Evolutionary conservation across 305 asterid species (phyloP).

Genomic region (Andrographis paniculata): DNA sequence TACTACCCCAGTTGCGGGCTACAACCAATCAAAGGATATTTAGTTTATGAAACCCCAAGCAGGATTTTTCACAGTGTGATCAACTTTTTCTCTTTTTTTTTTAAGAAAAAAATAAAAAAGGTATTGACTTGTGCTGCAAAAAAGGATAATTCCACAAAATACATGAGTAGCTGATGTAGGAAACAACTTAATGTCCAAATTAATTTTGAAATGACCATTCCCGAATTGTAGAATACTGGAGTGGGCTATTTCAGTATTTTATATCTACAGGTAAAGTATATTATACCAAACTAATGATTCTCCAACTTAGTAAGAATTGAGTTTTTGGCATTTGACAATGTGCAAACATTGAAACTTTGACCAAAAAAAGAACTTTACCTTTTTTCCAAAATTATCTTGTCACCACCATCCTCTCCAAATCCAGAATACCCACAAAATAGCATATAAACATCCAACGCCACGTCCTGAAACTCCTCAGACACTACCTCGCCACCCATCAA

Average conservation of each 20-base stretch:
- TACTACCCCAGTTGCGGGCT: not conserved
- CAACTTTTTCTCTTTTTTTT: too few species aligned
- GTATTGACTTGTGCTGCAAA: too few species aligned
- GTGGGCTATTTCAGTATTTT: too few species aligned
- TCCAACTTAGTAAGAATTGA: slow-evolving; percentile 9
- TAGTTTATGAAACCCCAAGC: slow-evolving; percentile 6
- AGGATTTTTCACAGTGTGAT: not conserved
- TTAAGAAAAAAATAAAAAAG: too few species aligned
- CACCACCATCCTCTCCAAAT: slow-evolving; percentile 41
- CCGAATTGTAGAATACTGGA: too few species aligned
- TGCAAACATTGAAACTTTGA: slow-evolving; percentile 5
- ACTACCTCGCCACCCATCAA: slow-evolving; percentile 76
- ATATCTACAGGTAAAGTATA: not conserved
- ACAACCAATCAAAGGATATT: slow-evolving; percentile 4
- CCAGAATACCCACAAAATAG: slow-evolving; percentile 35
- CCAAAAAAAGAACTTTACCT: slow-evolving; percentile 26
- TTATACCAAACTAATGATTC: slow-evolving; percentile 4
- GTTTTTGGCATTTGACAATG: slow-evolving; percentile 1
- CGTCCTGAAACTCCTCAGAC: slow-evolving; percentile 87
- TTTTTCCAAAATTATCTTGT: slow-evolving; percentile 37
- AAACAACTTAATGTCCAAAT: too few species aligned
- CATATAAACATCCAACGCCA: slow-evolving; percentile 59
- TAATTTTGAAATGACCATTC: too few species aligned
- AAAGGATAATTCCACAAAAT: too few species aligned
- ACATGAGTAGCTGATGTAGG: slow-evolving; percentile 4